These are phyloP conservation scores for Alloascoidea hylecoeti DNA, from an alignment of 805 yeast genomes.

Conservation along the genomic window DNA sequence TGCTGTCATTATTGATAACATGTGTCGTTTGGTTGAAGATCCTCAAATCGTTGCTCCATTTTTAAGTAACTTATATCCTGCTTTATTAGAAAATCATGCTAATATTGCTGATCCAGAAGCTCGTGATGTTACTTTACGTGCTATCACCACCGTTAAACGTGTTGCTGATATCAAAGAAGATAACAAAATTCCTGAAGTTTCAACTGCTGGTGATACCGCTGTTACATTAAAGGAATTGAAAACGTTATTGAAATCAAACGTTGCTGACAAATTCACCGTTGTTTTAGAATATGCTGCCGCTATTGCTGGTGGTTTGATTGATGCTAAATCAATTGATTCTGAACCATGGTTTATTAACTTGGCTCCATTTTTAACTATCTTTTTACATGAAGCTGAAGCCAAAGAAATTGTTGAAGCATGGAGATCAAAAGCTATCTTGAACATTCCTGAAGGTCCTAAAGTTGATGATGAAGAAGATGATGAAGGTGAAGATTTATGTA, in stretches of 20 bases:
- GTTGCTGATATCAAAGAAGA: slow-evolving; percentile 93
- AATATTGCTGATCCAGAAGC: slow-evolving; percentile 99
- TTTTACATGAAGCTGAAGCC: slow-evolving; percentile 88
- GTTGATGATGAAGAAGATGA: slow-evolving; percentile 89
- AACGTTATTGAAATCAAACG: slow-evolving; percentile 53
- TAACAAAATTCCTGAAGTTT: slow-evolving; percentile 89
- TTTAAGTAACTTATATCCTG: slow-evolving; percentile 90
- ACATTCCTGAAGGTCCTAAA: slow-evolving; percentile 92
- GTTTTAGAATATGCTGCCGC: slow-evolving; percentile 81
- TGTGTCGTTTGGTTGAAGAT: slow-evolving; percentile 99
- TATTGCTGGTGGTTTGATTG: slow-evolving; percentile 97
- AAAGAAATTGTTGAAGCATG: slow-evolving; percentile 83
- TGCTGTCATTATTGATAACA: slow-evolving; percentile 98
- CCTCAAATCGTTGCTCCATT: slow-evolving; percentile 99
- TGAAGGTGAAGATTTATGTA: slow-evolving; percentile 99
- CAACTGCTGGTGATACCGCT: slow-evolving; percentile 93
- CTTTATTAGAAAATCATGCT: slow-evolving; percentile 84
- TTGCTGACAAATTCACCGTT: slow-evolving; percentile 58
- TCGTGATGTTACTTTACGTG: slow-evolving; percentile 95
- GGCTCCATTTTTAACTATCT: slow-evolving; percentile 90
- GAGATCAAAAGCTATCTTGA: slow-evolving; percentile 94
- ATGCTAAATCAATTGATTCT: slow-evolving; percentile 92
- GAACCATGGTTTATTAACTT: slow-evolving; percentile 80
- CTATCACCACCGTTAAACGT: slow-evolving; percentile 93
- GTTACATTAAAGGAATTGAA: slow-evolving; percentile 79